A percentile compares a stretch with the other conserved stretches of the same genome.
These are phyloP conservation scores for Monosporascus sp. DNA, from an alignment of 2,329 filamentous ascomycete species.

Conservation along the genomic window DNA sequence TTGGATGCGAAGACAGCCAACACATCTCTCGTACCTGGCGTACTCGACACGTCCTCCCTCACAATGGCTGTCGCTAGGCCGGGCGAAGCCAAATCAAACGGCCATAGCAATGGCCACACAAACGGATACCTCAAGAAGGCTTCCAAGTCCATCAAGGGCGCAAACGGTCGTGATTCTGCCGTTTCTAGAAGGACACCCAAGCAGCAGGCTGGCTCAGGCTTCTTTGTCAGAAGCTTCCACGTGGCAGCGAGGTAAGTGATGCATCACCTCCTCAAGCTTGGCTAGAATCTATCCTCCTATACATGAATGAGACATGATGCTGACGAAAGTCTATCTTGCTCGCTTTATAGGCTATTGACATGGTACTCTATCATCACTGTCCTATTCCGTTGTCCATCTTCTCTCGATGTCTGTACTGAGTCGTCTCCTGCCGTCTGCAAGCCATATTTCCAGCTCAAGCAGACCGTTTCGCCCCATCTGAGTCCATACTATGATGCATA, in stretches of 20 bases:
- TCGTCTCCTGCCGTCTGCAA: slow-evolving; percentile 74
- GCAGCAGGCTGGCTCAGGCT: background rate
- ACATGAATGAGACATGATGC: background rate
- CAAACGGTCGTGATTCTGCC: background rate
- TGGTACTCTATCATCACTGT: slow-evolving; percentile 85
- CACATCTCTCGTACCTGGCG: too few relatives aligned
- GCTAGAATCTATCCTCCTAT: too few relatives aligned
- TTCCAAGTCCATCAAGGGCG: background rate
- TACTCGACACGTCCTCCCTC: too few relatives aligned
- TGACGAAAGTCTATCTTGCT: slow-evolving; percentile 6
- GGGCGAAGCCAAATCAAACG: background rate
- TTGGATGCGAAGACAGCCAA: too few relatives aligned
- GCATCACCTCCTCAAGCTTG: background rate
- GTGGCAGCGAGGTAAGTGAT: background rate
- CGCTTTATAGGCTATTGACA: slow-evolving; percentile 56
- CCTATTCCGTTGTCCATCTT: slow-evolving; percentile 75
- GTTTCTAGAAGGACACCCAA: background rate
- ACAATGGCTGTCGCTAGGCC: background rate
- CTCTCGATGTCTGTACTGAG: slow-evolving; percentile 60
- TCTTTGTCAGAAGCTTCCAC: background rate
- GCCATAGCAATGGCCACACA: slow-evolving; percentile 1
- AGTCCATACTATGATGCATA: slow-evolving; percentile 83
- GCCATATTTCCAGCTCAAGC: slow-evolving; percentile 67
- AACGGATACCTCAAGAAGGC: background rate
- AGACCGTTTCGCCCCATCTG: slow-evolving; percentile 63